A percentile compares a stretch with the other conserved stretches of the same genome.
phyloP scores from a whole-genome alignment of 2,329 filamentous ascomycete species.

The Pseudodiploospora longispora region DNA sequence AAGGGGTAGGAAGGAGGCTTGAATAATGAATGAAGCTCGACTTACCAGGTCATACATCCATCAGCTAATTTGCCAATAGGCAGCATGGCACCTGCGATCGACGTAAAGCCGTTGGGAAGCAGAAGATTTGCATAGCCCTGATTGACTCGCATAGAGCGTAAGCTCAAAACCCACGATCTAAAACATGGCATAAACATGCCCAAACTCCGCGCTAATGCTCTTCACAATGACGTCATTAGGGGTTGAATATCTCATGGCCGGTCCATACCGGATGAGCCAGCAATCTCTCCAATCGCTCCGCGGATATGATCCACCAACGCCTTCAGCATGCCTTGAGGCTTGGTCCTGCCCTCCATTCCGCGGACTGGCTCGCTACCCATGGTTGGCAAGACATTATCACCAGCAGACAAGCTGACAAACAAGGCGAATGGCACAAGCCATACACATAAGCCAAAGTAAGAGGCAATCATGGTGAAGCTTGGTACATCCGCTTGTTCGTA shows the following conservation, averaged over 20 bases:
- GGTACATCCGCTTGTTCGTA: conserved; percentile 61
- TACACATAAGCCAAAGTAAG: conserved; percentile 91
- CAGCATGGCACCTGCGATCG: no score
- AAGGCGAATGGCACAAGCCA: conserved; percentile 95
- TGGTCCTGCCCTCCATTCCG: conserved; percentile 38
- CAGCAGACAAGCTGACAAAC: conserved; percentile 88
- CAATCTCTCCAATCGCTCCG: conserved; percentile 41
- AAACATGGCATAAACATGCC: no score
- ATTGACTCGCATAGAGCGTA: no score
- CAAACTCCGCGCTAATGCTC: not conserved
- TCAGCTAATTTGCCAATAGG: no score
- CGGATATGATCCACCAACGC: conserved; percentile 52
- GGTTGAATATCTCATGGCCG: conserved; percentile 7
- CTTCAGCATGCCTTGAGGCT: conserved; percentile 59
- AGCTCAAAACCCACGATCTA: no score
- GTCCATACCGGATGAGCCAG: conserved; percentile 18
- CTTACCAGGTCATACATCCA: not conserved
- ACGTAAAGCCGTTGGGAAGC: no score
- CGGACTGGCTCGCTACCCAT: conserved; percentile 62
- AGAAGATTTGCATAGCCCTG: no score
- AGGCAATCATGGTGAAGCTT: conserved; percentile 87
- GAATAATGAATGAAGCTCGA: conserved; percentile 7
- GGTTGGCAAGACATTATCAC: conserved; percentile 88
- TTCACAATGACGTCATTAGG: not conserved
- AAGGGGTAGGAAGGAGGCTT: not conserved